Evolutionary conservation across 1,139 yeast species (phyloP).

Genomic region (Pichia sp.): DNA sequence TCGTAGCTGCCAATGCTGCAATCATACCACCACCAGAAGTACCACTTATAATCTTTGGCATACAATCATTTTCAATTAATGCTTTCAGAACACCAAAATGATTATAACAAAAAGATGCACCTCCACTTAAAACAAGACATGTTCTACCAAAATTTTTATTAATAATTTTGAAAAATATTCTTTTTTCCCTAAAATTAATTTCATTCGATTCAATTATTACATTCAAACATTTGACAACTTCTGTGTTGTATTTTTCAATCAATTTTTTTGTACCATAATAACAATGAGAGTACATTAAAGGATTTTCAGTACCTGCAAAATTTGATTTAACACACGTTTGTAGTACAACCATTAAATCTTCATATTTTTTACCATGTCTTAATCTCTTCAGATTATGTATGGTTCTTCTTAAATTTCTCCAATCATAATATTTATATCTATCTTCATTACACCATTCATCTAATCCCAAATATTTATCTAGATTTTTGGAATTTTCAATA

Average conservation of each 20-base stretch:
- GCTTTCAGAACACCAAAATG: slow-evolving; percentile 78
- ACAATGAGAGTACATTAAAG: slow-evolving; percentile 64
- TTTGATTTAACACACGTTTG: slow-evolving; percentile 68
- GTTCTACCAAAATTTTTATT: slow-evolving; percentile 66
- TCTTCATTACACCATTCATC: slow-evolving; percentile 62
- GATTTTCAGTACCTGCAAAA: slow-evolving; percentile 75
- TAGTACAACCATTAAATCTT: slow-evolving; percentile 48
- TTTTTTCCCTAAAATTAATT: slow-evolving; percentile 39
- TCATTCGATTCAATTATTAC: slow-evolving; percentile 37
- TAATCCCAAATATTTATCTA: slow-evolving; percentile 54
- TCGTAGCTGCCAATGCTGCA: slow-evolving; percentile 66
- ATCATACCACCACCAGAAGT: slow-evolving; percentile 82
- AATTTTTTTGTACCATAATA: slow-evolving; percentile 68
- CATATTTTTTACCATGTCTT: slow-evolving; percentile 33
- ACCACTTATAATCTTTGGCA: slow-evolving; percentile 69
- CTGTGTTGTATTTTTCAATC: slow-evolving; percentile 50
- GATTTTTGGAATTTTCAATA: slow-evolving; percentile 48
- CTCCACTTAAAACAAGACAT: slow-evolving; percentile 72
- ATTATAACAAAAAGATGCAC: slow-evolving; percentile 72
- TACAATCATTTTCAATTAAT: slow-evolving; percentile 54
- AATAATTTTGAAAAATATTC: slow-evolving; percentile 51
- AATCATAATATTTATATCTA: slow-evolving; percentile 63
- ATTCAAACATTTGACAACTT: slow-evolving; percentile 46
- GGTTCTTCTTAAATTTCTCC: slow-evolving; percentile 49
- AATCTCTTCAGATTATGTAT: slow-evolving; percentile 39